Conservation (phyloP, 169 alveolate species). For the Babesia sp. region DNA sequence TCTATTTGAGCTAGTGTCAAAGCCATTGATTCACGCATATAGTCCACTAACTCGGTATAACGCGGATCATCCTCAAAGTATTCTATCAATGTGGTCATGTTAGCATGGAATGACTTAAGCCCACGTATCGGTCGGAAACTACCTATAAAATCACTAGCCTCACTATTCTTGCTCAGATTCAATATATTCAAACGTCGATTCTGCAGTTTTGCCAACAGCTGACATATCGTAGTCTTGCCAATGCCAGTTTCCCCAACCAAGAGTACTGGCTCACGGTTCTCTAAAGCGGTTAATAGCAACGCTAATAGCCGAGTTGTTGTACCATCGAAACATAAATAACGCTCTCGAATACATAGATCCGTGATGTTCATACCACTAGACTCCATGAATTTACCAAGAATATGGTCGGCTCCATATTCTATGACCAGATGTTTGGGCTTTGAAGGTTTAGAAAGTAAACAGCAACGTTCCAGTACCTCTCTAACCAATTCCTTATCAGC, state of each 20-base stretch:
- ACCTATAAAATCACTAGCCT: conserved; percentile 95
- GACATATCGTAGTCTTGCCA: conserved; percentile 97
- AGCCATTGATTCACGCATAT: conserved; percentile 12
- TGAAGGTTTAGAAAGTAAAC: conserved; percentile 43
- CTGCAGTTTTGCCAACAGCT: conserved; percentile 83
- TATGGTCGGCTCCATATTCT: conserved; percentile 66
- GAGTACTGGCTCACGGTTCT: conserved; percentile 93
- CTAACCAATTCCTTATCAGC: conserved; percentile 85
- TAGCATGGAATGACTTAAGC: conserved; percentile 42
- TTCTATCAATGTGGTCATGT: conserved; percentile 41
- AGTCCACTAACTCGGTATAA: conserved; percentile 10
- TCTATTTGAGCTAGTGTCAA: background rate
- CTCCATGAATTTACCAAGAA: conserved; percentile 46
- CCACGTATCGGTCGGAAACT: conserved; percentile 88
- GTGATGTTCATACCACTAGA: conserved; percentile 39
- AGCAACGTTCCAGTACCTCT: conserved; percentile 61
- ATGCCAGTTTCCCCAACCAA: conserved; percentile 99
- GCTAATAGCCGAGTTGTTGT: conserved; percentile 82
- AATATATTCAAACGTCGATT: conserved; percentile 75
- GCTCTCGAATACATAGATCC: conserved; percentile 37
- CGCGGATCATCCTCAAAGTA: conserved; percentile 41
- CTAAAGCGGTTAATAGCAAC: conserved; percentile 89
- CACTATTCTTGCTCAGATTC: conserved; percentile 97
- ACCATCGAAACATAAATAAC: conserved; percentile 69
- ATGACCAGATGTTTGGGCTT: conserved; percentile 45